Conservation (phyloP, 305 asterid genomes). For the Solanum hybrid region DNA sequence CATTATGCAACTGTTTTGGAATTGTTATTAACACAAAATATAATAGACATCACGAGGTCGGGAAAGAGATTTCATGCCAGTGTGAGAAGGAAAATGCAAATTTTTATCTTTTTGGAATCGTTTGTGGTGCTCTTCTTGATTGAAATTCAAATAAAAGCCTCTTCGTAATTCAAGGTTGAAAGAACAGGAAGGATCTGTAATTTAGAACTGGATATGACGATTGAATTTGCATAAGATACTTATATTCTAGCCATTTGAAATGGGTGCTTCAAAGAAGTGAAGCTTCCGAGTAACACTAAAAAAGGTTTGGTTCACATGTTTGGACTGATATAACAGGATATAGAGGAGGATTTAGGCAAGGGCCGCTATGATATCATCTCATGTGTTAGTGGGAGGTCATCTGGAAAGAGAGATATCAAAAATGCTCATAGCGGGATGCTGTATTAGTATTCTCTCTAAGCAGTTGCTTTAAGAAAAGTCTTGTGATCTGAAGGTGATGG, state of each 20-base stretch:
- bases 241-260: background rate
- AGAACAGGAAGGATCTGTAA: background rate
- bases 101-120: background rate
- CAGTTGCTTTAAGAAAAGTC: background rate
- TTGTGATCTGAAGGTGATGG: background rate
- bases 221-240: background rate
- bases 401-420: background rate
- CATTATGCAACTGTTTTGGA: background rate
- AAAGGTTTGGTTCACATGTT: background rate
- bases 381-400: background rate
- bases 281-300: background rate
- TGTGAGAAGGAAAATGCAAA: background rate
- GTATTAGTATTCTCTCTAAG: background rate
- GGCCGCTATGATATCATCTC: background rate
- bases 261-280: background rate
- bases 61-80: background rate
- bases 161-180: background rate
- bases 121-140: background rate
- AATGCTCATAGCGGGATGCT: background rate
- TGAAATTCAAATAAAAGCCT: background rate
- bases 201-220: background rate
- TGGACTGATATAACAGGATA: background rate
- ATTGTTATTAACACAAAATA: background rate
- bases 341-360: background rate
- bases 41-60: background rate